Percentiles rank a stretch among this genome's conserved stretches.
These are phyloP conservation scores for Atkinsonella hypoxylon DNA, from an alignment of 2,329 filamentous ascomycete species.

Conservation along the genomic window DNA sequence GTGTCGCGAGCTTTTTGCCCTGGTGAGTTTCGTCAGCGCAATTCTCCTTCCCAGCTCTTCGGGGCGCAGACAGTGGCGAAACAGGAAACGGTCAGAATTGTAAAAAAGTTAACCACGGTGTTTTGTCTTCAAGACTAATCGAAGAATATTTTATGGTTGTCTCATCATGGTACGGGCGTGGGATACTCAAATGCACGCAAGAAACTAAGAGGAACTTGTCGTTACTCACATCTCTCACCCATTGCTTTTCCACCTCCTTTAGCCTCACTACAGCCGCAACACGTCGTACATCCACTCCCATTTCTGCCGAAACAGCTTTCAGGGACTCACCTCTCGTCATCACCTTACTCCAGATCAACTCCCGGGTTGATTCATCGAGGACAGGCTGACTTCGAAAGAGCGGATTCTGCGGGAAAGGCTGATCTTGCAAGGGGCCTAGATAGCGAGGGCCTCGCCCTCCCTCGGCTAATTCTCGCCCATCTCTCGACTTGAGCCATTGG, in stretches of 20 bases:
- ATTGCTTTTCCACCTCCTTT: conserved; percentile 75
- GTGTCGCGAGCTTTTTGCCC: conserved; percentile 64
- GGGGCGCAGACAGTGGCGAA: conserved; percentile 4
- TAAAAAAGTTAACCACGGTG: conserved; percentile 57
- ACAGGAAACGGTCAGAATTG: conserved; percentile 22
- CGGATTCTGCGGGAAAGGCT: conserved; percentile 64
- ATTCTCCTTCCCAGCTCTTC: not conserved
- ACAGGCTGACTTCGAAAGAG: conserved; percentile 61
- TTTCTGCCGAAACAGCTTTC: conserved; percentile 63
- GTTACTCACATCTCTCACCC: conserved; percentile 58
- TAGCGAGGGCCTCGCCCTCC: conserved; percentile 22
- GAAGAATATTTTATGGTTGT: conserved; percentile 57
- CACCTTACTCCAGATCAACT: conserved; percentile 62
- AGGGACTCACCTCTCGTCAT: conserved; percentile 54
- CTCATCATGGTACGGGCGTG: conserved; percentile 34
- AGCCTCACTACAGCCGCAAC: conserved; percentile 77
- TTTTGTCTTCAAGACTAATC: conserved; percentile 99
- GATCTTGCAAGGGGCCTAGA: conserved; percentile 24
- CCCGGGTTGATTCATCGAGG: conserved; percentile 58
- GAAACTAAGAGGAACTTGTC: conserved; percentile 6
- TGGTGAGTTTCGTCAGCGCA: conserved; percentile 24
- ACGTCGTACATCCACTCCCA: conserved; percentile 69
- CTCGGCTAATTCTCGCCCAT: conserved; percentile 15
- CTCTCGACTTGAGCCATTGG: conserved; percentile 22
- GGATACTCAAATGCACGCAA: conserved; percentile 3